Evolutionary conservation across 805 yeast genomes (phyloP).

Genomic region (Ogataea ramenticola): DNA sequence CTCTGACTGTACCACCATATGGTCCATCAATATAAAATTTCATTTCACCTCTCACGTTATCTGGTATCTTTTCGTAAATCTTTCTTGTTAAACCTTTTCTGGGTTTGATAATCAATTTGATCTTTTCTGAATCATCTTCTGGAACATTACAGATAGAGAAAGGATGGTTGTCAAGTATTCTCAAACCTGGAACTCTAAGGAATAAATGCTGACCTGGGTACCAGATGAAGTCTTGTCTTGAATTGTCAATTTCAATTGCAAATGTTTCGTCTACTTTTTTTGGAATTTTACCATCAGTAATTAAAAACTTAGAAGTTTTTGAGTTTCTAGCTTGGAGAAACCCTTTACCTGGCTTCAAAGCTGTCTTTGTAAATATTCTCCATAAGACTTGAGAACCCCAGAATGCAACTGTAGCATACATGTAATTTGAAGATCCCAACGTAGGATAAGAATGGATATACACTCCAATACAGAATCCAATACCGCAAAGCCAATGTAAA

Average conservation of each 20-base stretch:
- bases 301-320: slow-evolving; percentile 10
- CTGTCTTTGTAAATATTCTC: slow-evolving; percentile 37
- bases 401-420: slow-evolving; percentile 44
- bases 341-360: slow-evolving; percentile 35
- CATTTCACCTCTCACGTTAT: slow-evolving; percentile 13
- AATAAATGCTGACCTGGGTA: slow-evolving; percentile 49
- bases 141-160: slow-evolving; percentile 33
- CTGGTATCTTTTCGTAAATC: slow-evolving; percentile 17
- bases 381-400: slow-evolving; percentile 44
- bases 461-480: slow-evolving; percentile 40
- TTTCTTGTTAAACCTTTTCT: slow-evolving; percentile 38
- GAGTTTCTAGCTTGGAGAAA: slow-evolving; percentile 22
- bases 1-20: slow-evolving; percentile 46
- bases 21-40: slow-evolving; percentile 47
- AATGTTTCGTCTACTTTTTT: slow-evolving; percentile 23
- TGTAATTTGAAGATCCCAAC: slow-evolving; percentile 32
- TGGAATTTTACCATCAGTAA: slow-evolving; percentile 28
- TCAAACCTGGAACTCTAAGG: slow-evolving; percentile 37
- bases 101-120: slow-evolving; percentile 40
- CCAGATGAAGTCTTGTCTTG: slow-evolving; percentile 34
- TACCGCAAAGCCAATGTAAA: slow-evolving; percentile 45
- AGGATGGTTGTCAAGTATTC: slow-evolving; percentile 48
- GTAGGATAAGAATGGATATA: slow-evolving; percentile 34
- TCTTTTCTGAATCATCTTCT: slow-evolving; percentile 13
- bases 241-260: slow-evolving; percentile 25